Evolutionary conservation across 192 early-diverging fungal species (phyloP).

Genomic region (Podila epigama): DNA sequence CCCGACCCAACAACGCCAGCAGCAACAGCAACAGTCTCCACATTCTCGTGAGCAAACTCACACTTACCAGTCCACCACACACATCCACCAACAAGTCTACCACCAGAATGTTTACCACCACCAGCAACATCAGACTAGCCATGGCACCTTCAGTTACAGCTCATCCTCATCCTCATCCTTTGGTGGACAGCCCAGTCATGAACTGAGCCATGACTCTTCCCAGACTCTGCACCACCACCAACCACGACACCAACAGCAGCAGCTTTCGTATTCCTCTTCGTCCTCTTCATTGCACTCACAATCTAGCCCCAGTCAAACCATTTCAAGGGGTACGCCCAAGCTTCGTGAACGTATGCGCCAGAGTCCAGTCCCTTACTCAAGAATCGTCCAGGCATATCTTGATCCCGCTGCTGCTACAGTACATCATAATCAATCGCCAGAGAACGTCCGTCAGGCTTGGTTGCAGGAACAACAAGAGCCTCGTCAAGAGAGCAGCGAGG

Average conservation of each 20-base stretch:
- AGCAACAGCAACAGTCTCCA: not conserved
- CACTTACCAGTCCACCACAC: not conserved
- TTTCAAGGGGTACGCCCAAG: slow-evolving; percentile 13
- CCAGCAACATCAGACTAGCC: not conserved
- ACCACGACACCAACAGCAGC: slow-evolving; percentile 6
- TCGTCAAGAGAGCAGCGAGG: slow-evolving; percentile 37
- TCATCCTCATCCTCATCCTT: not conserved
- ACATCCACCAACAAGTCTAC: not conserved
- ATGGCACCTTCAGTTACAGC: not conserved
- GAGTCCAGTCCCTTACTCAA: slow-evolving; percentile 35
- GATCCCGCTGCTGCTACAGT: slow-evolving; percentile 13
- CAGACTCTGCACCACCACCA: not conserved
- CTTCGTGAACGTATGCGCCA: slow-evolving; percentile 40
- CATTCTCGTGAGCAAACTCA: not conserved
- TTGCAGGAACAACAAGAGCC: slow-evolving; percentile 31
- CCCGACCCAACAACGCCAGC: slow-evolving; percentile 1
- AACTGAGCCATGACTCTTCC: too few relatives aligned
- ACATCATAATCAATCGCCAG: slow-evolving; percentile 16
- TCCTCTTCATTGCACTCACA: slow-evolving; percentile 7
- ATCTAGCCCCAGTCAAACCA: slow-evolving; percentile 3
- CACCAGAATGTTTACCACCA: not conserved
- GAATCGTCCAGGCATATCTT: slow-evolving; percentile 38
- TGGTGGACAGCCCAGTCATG: too few relatives aligned
- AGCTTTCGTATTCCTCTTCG: slow-evolving; percentile 12
- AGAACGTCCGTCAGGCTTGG: slow-evolving; percentile 35